Base-by-base conservation (phyloP, 208 protist species). In the Trypanosomatidae sp. region DNA sequence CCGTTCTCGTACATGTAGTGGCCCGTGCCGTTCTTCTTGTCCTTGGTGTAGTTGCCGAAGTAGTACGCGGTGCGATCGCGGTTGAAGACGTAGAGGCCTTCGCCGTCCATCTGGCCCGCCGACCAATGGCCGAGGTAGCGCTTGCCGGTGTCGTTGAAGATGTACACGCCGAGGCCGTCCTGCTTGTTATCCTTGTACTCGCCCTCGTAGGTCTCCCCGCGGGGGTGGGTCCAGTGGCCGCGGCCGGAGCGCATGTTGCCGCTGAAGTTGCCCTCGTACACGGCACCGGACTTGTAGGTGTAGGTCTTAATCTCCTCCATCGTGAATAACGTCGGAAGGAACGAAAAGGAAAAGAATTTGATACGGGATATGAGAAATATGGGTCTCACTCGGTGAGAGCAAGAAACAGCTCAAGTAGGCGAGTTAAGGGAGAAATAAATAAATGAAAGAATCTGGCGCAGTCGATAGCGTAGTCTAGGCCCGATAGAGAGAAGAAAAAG, bases 161-260 rank as follows among this genome's bases (percentile, higher is more conserved):
- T 73, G 74, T 97, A 97, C 22, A 94, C 73, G 73, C 93, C 93
- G 62, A 93, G 84, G 12, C 93, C 93, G 13, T 97, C 70, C 78
- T 90, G 85, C 75, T 90, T 91, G 79, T 97, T 95, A 46, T 94
- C 70, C 19, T 80, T 74, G 81, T 96, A 98, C 82, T 98, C 88
- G 28, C 93, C 93, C 69, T 96, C 91, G 73, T 97, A 98, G 22
- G 59, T 80, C 72, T 96, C 91, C 28, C 94, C 94, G 13, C 85
- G 69, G 0, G 92, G 90, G 73, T 95, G 90, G 22, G 73, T 59
- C 90, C 90, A 97, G 70, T 89, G 84, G 28, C 93, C 93, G 13
- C 82, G 82, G 41, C 94, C 94, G 77, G 86, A 83, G 55, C 91
- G 90, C 76, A 90, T 83, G 53, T 79, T 80, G 39, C 88, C 89